Base-by-base conservation (phyloP, 2,329 filamentous ascomycete genomes). In the Aspergillus tanneri region DNA sequence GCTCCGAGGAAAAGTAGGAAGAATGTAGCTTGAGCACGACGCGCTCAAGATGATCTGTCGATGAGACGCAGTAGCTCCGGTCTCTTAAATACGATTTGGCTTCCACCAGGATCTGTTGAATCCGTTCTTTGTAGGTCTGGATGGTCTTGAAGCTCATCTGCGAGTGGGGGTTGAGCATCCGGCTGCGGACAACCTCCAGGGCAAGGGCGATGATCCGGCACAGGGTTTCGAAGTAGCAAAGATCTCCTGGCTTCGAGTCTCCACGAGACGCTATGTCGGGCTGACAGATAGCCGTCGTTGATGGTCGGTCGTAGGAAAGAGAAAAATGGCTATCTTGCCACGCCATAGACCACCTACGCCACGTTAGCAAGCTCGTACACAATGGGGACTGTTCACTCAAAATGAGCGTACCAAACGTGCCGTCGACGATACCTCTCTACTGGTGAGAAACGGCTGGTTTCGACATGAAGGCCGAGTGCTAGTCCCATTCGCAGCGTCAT, bases 281-380 rank as follows among this genome's bases (percentile, higher is more conserved):
- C 50, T 77, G 75, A 43, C 74, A 70, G n/a, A 80, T 77, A 5
- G 79, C 78, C 21, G 72, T 77, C 11, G 77, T 79, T 2, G 79
- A 80, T 2, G 75, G 76, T 28, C 82, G 70, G 57, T 85, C 82
- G 57, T 84, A 85, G 2, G 81, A 84, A 24, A 85, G 77, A 7
- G 81, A 84, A 19, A 85, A 75, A 38, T 84, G 72, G 47, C 79
- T 83, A 56, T 85, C 82, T 60, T 84, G 82, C 82, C 82, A 85
- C 24, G 83, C 74, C 54, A 84, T 74, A 2, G 80, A 80, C 82
- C 82, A 85, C 75, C 75, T 77, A 22, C 21, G 16, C 21, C 18
- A 16, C 14, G 16, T 34, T 34, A 5, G 28, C 53, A 36, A 51
- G 41, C 25, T 24, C 16, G 7, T 34, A 14, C n/a, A n/a, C n/a